phyloP scores from a whole-genome alignment of 441 rosid genomes.

The Kokia cookei region DNA sequence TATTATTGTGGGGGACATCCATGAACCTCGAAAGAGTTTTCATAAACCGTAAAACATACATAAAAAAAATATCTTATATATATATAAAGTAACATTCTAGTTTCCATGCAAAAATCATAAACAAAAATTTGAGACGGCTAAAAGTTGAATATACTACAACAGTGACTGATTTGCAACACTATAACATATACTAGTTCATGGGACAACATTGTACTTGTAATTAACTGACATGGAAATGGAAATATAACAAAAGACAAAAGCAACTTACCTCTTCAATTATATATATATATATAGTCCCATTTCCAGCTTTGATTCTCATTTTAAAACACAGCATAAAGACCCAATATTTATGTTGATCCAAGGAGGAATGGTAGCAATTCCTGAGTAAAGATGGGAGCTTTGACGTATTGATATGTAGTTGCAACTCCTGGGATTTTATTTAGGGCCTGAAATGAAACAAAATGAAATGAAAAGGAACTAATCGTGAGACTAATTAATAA shows the following conservation, averaged over 20 bases:
- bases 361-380: constrained; percentile 1
- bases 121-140: not conserved
- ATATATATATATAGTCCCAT: not conserved
- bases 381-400: constrained; percentile 2
- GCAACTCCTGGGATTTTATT: constrained; percentile 4
- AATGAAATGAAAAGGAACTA: not conserved
- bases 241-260: not conserved
- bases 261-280: constrained; percentile 21
- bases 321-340: constrained; percentile 9
- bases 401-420: not conserved
- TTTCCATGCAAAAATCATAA: not conserved
- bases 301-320: constrained; percentile 15
- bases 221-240: not conserved
- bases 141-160: not conserved
- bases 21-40: too few relatives aligned
- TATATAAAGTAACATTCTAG: too few relatives aligned
- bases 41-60: too few relatives aligned
- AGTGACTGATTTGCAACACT: not conserved
- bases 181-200: constrained; percentile 9
- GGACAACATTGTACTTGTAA: not conserved
- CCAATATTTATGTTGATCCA: constrained; percentile 8
- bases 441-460: constrained; percentile 18
- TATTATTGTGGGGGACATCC: too few relatives aligned
- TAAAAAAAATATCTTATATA: too few relatives aligned
- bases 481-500: not conserved